Evolutionary conservation across 805 yeast species (phyloP), one percentile per base, ranked within the genome.

Genomic region (Kluyveromyces aestuarii): DNA sequence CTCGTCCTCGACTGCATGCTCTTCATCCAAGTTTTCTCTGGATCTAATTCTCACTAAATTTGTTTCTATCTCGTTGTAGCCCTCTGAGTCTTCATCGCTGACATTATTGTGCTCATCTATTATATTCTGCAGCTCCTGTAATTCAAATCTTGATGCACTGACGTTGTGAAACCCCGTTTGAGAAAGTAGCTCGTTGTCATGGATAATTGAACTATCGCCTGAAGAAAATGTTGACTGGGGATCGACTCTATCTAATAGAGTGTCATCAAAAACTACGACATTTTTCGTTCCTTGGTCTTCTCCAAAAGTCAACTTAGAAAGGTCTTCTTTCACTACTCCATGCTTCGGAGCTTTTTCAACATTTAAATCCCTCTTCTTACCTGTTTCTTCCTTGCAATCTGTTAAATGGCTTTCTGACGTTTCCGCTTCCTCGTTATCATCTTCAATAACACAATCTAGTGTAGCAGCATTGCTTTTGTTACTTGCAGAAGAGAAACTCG

Each of bases 101-200:
- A 55, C 63, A 21, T 60, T 64, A 14, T 49, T 60, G 35, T 52
- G 62, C 39, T 55, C 63, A 16, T 53, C 48, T 5, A 57, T 50
- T 8, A 58, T 54, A 21, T 55, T 48, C 41, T 55, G 95, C 59
- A 81, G 66, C 44, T 79, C 82, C 42, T 96, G 74, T 42, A 78
- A 74, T 36, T 75, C 80, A 14, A 87, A 62, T 50, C 90, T 95
- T 44, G 87, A 70, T 2, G 93, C 71, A 38, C 87, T 27, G 25
- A 35, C 46, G 37, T 45, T 47, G 8, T 45, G 47, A 18, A 25
- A 50, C 6, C 50, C 53, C 17, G 45, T n/a, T 25, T 50, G 53
- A 11, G 44, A 18, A 33, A 39, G 44, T 2, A 50, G 43, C 17
- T 46, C 53, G 36, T 42, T 45, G 36, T 49, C 46, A 11, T 10